phyloP scores from a whole-genome alignment of 495 filamentous ascomycete genomes.

The Penicillium parvum region DNA sequence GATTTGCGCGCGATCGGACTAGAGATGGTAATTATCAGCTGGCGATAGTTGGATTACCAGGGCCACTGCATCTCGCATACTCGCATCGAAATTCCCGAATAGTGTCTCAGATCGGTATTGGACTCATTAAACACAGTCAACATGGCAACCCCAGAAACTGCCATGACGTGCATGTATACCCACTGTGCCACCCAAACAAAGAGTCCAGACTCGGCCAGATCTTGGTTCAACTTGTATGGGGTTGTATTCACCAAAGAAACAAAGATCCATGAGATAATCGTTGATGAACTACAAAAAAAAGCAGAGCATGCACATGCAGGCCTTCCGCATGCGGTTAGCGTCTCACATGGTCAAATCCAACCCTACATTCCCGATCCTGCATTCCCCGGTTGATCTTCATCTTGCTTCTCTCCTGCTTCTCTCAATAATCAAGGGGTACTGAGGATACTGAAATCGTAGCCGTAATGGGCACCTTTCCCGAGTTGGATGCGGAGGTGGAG shows the following conservation, averaged over 20 bases:
- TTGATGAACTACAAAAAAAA: background rate
- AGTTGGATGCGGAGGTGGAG: no score
- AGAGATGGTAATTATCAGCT: no score
- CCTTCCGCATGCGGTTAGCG: constrained; percentile 15
- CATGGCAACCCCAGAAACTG: no score
- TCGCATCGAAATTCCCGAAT: background rate
- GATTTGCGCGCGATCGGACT: constrained; percentile 30
- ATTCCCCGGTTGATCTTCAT: no score
- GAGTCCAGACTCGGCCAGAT: background rate
- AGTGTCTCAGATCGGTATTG: background rate
- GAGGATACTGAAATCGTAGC: constrained; percentile 18
- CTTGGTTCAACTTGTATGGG: constrained; percentile 4
- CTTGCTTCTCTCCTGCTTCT: background rate
- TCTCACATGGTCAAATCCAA: constrained; percentile 13
- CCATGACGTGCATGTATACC: no score
- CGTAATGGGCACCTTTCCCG: constrained; percentile 11
- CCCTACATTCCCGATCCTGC: constrained; percentile 20
- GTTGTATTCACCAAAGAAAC: constrained; percentile 1
- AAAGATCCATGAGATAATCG: background rate
- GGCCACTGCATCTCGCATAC: no score
- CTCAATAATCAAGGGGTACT: constrained; percentile 20
- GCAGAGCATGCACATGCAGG: background rate
- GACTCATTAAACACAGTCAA: no score
- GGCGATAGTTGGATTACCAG: no score
- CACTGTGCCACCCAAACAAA: background rate